These are phyloP conservation scores for Bremia lactucae DNA, from an alignment of 352 stramenopile species.

Conservation along the genomic window DNA sequence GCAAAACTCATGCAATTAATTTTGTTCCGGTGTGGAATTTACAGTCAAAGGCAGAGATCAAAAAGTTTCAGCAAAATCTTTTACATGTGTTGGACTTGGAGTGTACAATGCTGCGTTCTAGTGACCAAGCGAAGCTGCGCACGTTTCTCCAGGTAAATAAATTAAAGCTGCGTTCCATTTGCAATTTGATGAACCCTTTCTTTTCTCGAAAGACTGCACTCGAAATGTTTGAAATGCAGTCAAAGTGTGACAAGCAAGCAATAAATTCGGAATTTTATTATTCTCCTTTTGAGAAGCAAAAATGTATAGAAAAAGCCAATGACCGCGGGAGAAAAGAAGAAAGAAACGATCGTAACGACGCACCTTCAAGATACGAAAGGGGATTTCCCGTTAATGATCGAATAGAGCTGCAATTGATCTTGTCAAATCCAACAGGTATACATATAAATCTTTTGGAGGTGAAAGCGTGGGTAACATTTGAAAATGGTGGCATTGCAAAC, in stretches of 20 bases:
- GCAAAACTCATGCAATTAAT: conserved; percentile 4
- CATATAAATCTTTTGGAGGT: conserved; percentile 50
- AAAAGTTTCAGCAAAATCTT: conserved; percentile 40
- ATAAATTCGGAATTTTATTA: conserved; percentile 43
- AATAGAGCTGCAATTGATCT: conserved; percentile 40
- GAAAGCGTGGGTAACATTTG: conserved; percentile 33
- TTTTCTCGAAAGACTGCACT: conserved; percentile 26
- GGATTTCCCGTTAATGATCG: conserved; percentile 44
- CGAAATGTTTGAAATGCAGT: conserved; percentile 21
- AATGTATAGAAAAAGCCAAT: conserved; percentile 9
- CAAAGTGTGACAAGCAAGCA: conserved; percentile 7
- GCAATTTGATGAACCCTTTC: conserved; percentile 28
- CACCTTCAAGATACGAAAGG: conserved; percentile 22
- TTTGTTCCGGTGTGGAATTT: conserved; percentile 43
- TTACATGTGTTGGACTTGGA: conserved; percentile 44
- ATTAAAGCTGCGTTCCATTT: conserved; percentile 31
- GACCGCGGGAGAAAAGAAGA: conserved; percentile 1
- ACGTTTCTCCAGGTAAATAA: conserved; percentile 52
- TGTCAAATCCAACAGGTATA: conserved; percentile 68
- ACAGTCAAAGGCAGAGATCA: conserved; percentile 41
- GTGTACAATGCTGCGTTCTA: conserved; percentile 36
- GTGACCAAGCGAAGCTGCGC: conserved; percentile 39
- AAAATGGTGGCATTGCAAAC: conserved; percentile 2
- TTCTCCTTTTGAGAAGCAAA: conserved; percentile 48
- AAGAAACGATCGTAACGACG: conserved; percentile 11